Evolutionary conservation across 352 stramenopile species (phyloP).

Genomic region (Pythium plurisporium): DNA sequence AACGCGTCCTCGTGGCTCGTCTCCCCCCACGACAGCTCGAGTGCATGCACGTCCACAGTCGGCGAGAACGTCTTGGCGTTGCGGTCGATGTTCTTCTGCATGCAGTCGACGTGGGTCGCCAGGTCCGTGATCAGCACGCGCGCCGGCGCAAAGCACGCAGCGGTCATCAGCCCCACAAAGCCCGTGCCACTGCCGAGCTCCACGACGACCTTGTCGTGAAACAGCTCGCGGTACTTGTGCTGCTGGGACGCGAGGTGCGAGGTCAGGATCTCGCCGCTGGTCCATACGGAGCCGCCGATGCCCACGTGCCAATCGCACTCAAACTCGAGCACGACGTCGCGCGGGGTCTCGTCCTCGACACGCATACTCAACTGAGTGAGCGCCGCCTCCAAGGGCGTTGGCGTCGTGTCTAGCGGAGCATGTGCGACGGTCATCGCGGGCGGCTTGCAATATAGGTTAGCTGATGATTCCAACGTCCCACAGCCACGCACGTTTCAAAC

Average conservation of each 20-base stretch:
- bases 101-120: constrained; percentile 44
- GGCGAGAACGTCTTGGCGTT: constrained; percentile 30
- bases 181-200: constrained; percentile 79
- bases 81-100: constrained; percentile 54
- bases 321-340: constrained; percentile 47
- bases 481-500: constrained; percentile 17
- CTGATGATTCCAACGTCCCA: too few species aligned
- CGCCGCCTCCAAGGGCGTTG: neutral
- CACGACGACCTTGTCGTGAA: constrained; percentile 58
- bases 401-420: neutral
- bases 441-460: neutral
- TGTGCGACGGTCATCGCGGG: constrained; percentile 1
- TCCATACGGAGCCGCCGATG: constrained; percentile 83
- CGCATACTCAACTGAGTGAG: constrained; percentile 46
- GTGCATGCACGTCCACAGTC: constrained; percentile 43
- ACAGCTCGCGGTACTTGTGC: constrained; percentile 38
- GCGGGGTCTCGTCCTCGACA: constrained; percentile 25
- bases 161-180: constrained; percentile 63
- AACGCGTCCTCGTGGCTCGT: constrained; percentile 39
- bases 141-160: constrained; percentile 51
- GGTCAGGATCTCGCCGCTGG: constrained; percentile 68
- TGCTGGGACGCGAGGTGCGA: constrained; percentile 55
- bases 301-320: constrained; percentile 76
- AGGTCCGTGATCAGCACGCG: constrained; percentile 69
- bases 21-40: constrained; percentile 57